A percentile compares a stretch with the other conserved stretches of the same genome.
These are phyloP conservation scores for Talaromyces trachyspermus DNA, from an alignment of 495 filamentous ascomycete species.

Conservation along the genomic window DNA sequence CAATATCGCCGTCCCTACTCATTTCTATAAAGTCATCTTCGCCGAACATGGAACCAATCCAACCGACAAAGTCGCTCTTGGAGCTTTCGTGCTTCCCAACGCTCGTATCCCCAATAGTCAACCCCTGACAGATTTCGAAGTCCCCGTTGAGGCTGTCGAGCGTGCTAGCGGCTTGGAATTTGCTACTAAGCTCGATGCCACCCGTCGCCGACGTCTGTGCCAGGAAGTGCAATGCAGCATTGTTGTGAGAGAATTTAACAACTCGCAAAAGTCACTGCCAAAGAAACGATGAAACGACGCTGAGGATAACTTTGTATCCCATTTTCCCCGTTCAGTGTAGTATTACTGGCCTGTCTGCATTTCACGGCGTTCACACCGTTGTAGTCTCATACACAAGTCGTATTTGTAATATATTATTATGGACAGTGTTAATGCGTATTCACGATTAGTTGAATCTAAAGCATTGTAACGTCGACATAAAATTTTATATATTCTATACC, in stretches of 20 bases:
- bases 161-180: slow-evolving; percentile 88
- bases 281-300: slow-evolving; percentile 6
- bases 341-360: too few relatives aligned
- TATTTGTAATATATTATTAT: too few relatives aligned
- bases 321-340: too few relatives aligned
- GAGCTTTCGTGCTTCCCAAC: slow-evolving; percentile 93
- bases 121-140: slow-evolving; percentile 82
- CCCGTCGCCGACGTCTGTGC: slow-evolving; percentile 73
- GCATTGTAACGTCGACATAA: too few relatives aligned
- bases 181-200: slow-evolving; percentile 62
- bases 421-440: too few relatives aligned
- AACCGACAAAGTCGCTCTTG: slow-evolving; percentile 71
- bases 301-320: too few relatives aligned
- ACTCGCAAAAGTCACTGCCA: slow-evolving; percentile 23
- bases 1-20: slow-evolving; percentile 91
- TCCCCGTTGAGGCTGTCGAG: slow-evolving; percentile 87
- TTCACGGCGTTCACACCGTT: too few relatives aligned
- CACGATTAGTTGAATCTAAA: too few relatives aligned
- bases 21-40: slow-evolving; percentile 98
- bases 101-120: slow-evolving; percentile 82
- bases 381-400: too few relatives aligned
- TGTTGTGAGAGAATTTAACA: slow-evolving; percentile 68
- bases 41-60: slow-evolving; percentile 66
- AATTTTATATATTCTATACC: too few relatives aligned
- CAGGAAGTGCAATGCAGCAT: slow-evolving; percentile 75